Percentiles rank a stretch among this genome's conserved stretches.
phyloP scores from a whole-genome alignment of 1,284 basidiomycete species.

The Pterulicium gracile region DNA sequence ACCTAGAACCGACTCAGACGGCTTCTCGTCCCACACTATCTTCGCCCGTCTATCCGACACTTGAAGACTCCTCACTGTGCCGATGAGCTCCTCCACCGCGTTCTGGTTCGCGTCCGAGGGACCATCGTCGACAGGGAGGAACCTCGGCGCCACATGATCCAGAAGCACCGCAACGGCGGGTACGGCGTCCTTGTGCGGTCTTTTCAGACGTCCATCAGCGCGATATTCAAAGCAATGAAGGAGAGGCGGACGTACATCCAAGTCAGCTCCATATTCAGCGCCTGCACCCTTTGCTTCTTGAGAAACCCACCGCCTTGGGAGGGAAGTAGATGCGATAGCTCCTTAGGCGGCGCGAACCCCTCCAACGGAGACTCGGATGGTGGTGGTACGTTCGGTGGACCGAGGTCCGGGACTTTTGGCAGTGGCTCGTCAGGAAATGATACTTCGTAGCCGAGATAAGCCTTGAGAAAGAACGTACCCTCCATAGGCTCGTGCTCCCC shows the following conservation, averaged over 20 bases:
- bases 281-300: neutral
- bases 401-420: neutral
- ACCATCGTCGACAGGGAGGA: neutral
- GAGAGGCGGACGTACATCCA: neutral
- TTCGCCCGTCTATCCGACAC: too few relatives aligned
- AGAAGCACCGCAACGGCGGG: neutral
- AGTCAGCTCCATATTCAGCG: conserved; percentile 1
- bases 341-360: too few relatives aligned
- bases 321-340: neutral
- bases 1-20: too few relatives aligned
- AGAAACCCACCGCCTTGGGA: neutral
- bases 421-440: too few relatives aligned
- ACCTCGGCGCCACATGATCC: neutral
- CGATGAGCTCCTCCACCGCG: too few relatives aligned
- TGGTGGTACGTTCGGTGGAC: neutral
- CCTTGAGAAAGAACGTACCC: too few relatives aligned
- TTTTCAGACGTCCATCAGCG: too few relatives aligned
- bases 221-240: neutral
- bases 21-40: too few relatives aligned
- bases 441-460: too few relatives aligned
- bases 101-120: too few relatives aligned
- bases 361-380: neutral
- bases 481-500: too few relatives aligned
- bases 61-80: neutral
- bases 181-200: neutral